Evolutionary conservation across 768 basidiomycete genomes (phyloP).

Genomic region (Suillus spraguei): DNA sequence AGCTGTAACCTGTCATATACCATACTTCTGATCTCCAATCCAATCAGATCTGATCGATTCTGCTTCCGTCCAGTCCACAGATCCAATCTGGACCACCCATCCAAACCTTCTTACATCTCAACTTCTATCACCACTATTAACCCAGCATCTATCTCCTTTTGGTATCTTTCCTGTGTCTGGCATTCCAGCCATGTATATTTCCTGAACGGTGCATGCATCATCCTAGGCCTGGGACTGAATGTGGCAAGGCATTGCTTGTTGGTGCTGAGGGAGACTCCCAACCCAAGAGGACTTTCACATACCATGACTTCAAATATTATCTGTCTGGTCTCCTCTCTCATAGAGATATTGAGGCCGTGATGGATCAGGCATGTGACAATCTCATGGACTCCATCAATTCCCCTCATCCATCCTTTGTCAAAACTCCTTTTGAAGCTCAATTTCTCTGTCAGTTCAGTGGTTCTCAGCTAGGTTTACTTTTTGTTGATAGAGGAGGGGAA

Average conservation of each 20-base stretch:
- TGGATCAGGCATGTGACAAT: slow-evolving; percentile 4
- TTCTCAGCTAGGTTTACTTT: no score
- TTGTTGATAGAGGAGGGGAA: no score
- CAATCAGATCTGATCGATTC: slow-evolving; percentile 17
- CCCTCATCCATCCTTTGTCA: slow-evolving; percentile 7
- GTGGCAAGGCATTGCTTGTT: not conserved
- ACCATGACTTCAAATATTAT: slow-evolving; percentile 10
- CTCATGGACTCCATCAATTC: not conserved
- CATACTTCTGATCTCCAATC: no score
- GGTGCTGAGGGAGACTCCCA: not conserved
- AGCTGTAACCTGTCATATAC: no score
- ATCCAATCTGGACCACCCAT: no score
- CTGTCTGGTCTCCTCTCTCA: not conserved
- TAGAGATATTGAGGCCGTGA: not conserved
- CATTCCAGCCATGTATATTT: not conserved
- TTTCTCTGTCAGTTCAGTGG: no score
- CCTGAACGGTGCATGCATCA: not conserved
- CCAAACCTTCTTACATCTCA: no score
- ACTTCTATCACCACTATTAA: no score
- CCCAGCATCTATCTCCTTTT: no score
- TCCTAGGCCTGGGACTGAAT: not conserved
- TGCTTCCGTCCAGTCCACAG: no score
- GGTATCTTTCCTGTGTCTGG: no score
- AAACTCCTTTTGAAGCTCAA: not conserved
- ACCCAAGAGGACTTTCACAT: not conserved